A percentile compares a stretch with the other conserved stretches of the same genome.
Evolutionary conservation across 352 stramenopile species (phyloP).

Genomic region (Pythium volutum): DNA sequence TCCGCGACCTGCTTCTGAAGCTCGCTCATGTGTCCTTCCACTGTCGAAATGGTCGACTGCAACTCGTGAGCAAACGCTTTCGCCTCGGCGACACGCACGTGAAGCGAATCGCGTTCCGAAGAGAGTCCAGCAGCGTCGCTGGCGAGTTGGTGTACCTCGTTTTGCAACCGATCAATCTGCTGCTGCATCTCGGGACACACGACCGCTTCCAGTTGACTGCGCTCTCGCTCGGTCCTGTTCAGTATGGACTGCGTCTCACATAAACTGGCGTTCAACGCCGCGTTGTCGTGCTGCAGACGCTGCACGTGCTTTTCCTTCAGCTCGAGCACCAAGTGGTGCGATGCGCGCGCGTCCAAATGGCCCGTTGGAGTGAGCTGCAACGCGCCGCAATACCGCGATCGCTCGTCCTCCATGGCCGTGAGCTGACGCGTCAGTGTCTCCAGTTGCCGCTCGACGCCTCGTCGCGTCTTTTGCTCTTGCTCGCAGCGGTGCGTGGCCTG

Average conservation of each 20-base stretch:
- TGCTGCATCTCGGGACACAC: constrained; percentile 24
- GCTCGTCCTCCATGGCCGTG: constrained; percentile 49
- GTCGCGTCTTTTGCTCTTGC: constrained; percentile 42
- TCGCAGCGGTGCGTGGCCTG: constrained; percentile 58
- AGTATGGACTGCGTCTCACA: neutral
- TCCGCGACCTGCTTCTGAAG: constrained; percentile 48
- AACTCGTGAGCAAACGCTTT: neutral
- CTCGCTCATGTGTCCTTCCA: constrained; percentile 30
- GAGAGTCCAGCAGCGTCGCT: neutral
- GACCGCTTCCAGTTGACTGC: constrained; percentile 3
- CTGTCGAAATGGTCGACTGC: constrained; percentile 15
- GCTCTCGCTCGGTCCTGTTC: neutral
- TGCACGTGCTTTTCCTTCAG: constrained; percentile 57
- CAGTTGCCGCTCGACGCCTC: constrained; percentile 34
- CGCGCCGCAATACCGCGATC: constrained; percentile 38
- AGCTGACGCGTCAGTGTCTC: constrained; percentile 36
- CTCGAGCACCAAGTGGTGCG: constrained; percentile 37
- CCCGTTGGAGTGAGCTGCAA: constrained; percentile 43
- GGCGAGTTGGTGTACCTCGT: neutral
- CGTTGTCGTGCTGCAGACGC: constrained; percentile 1
- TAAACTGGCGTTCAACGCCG: neutral
- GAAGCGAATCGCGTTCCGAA: constrained; percentile 9
- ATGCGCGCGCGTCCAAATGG: constrained; percentile 24
- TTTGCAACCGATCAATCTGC: constrained; percentile 16
- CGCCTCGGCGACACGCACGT: neutral